Percentiles rank a stretch among this genome's conserved stretches.
These are phyloP conservation scores for Eucalyptus melliodora DNA, from an alignment of 345 rosid genomes.

Conservation along the genomic window DNA sequence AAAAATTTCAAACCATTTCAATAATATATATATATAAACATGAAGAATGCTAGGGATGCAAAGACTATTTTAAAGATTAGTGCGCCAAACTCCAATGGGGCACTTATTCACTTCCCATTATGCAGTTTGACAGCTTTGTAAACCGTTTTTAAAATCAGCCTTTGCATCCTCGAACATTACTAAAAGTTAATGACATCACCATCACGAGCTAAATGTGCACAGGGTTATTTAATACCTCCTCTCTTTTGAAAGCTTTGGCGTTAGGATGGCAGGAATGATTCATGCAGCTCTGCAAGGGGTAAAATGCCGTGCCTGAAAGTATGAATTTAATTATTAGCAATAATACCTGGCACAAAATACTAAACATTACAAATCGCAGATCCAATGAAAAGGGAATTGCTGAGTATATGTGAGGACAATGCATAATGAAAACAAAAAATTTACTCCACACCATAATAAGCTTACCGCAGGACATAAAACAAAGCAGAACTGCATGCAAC, in stretches of 20 bases:
- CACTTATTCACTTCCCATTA: neutral
- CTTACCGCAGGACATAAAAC: no score
- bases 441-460: no score
- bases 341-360: neutral
- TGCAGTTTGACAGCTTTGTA: neutral
- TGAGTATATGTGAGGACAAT: neutral
- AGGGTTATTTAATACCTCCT: slow-evolving; percentile 33
- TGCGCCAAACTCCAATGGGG: neutral
- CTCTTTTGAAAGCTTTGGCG: slow-evolving; percentile 91
- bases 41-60: neutral
- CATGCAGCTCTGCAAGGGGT: slow-evolving; percentile 84
- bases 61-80: neutral
- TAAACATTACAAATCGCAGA: neutral
- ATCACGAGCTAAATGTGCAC: neutral
- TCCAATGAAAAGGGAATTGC: neutral
- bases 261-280: slow-evolving; percentile 85
- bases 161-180: neutral
- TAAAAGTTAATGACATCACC: neutral
- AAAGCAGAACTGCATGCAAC: no score
- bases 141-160: neutral
- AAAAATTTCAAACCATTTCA: neutral
- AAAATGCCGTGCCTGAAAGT: slow-evolving; percentile 64
- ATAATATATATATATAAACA: neutral
- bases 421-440: no score
- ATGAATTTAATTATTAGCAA: neutral